Percentiles rank a stretch among this genome's conserved stretches.
Conservation (phyloP, 352 stramenopile genomes). For the Pythium diclinum region DNA sequence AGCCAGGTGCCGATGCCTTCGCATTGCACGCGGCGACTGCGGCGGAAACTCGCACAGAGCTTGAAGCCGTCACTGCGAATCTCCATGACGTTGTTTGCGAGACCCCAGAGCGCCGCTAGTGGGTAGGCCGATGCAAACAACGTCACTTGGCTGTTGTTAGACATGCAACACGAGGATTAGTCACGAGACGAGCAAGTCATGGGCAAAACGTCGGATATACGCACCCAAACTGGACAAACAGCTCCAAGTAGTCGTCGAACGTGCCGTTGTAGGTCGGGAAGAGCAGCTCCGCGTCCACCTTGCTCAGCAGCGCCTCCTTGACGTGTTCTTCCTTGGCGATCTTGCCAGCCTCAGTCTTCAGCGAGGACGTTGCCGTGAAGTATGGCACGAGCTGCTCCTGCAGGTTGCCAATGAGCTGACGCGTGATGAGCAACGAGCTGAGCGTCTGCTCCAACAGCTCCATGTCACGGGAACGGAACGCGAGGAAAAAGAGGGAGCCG, state of each 20-base stretch:
- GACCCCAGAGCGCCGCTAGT: slow-evolving; percentile 89
- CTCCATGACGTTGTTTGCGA: slow-evolving; percentile 94
- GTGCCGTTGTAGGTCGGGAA: slow-evolving; percentile 82
- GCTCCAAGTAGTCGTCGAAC: slow-evolving; percentile 94
- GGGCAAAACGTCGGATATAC: slow-evolving; percentile 14
- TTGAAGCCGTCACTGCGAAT: slow-evolving; percentile 96
- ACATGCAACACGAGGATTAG: slow-evolving; percentile 18
- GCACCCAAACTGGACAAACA: slow-evolving; percentile 91
- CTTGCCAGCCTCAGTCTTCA: slow-evolving; percentile 81
- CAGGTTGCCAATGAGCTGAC: slow-evolving; percentile 76
- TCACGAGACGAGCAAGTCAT: background rate
- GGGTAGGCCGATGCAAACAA: slow-evolving; percentile 93
- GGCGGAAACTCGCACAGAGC: slow-evolving; percentile 81
- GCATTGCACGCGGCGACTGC: slow-evolving; percentile 56
- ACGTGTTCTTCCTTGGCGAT: slow-evolving; percentile 61
- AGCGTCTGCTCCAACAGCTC: slow-evolving; percentile 89
- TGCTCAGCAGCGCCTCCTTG: slow-evolving; percentile 49
- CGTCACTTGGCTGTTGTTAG: slow-evolving; percentile 86
- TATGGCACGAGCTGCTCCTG: slow-evolving; percentile 81
- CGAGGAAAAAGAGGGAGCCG: slow-evolving; percentile 94
- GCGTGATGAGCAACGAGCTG: slow-evolving; percentile 80
- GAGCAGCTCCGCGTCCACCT: slow-evolving; percentile 77
- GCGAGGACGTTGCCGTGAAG: slow-evolving; percentile 68
- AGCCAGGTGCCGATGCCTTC: slow-evolving; percentile 93
- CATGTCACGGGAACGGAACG: slow-evolving; percentile 88